Conservation (phyloP, 768 basidiomycete species). For the Mrakia hoshinonis region DNA sequence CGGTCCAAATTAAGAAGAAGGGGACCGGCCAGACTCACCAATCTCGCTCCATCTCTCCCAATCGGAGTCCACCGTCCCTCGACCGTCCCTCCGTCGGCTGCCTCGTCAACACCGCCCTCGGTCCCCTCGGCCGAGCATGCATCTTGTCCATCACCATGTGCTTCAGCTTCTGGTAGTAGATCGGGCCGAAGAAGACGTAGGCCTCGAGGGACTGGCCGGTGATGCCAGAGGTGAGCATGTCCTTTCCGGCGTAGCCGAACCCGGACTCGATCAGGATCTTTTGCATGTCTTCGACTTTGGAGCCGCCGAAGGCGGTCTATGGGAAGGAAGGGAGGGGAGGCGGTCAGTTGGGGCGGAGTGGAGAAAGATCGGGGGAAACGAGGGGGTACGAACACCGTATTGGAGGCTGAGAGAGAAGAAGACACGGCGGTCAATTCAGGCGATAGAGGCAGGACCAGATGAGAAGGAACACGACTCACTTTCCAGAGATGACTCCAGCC, state of each 20-base stretch:
- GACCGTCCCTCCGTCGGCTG: conserved; percentile 98
- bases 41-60: conserved; percentile 99
- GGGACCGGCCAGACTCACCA: conserved; percentile 47
- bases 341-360: not conserved
- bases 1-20: no score
- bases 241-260: conserved; percentile 97
- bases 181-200: conserved; percentile 97
- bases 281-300: conserved; percentile 98
- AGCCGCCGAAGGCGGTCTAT: conserved; percentile 76
- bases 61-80: conserved; percentile 87
- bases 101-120: conserved; percentile 88
- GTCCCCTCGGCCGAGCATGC: conserved; percentile 97
- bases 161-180: conserved; percentile 96
- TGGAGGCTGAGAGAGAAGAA: conserved; percentile 6
- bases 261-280: conserved; percentile 88
- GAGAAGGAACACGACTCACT: conserved; percentile 2
- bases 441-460: not conserved
- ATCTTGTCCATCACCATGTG: conserved; percentile 99
- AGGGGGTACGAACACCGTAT: conserved; percentile 14
- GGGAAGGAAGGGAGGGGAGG: not conserved
- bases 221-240: conserved; percentile 96
- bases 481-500: conserved; percentile 43
- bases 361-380: not conserved
- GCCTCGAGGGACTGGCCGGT: conserved; percentile 94
- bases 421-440: not conserved